Conservation (phyloP, 441 rosid genomes). For the Populus tomentosa region DNA sequence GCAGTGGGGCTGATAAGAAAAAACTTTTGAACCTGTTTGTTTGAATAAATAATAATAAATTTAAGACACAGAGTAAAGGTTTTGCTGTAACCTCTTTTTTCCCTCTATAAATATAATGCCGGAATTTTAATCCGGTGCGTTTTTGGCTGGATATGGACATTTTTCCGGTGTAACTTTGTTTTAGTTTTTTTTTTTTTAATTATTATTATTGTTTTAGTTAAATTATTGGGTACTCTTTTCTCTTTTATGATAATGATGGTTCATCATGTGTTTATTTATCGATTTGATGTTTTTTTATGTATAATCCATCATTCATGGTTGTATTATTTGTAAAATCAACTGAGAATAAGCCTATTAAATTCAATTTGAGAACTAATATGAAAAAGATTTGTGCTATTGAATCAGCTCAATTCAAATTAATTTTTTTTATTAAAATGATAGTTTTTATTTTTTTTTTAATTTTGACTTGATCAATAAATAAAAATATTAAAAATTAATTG, state of each 20-base stretch:
- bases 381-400: too few relatives aligned
- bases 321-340: neutral
- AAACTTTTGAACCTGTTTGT: slow-evolving; percentile 62
- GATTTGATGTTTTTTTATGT: too few relatives aligned
- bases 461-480: too few relatives aligned
- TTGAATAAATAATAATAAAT: slow-evolving; percentile 18
- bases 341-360: too few relatives aligned
- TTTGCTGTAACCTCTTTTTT: slow-evolving; percentile 7
- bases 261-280: too few relatives aligned
- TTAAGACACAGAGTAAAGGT: neutral
- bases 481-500: too few relatives aligned
- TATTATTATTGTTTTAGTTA: neutral
- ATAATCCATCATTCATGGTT: neutral
- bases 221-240: neutral
- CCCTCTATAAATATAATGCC: slow-evolving; percentile 5
- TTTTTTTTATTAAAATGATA: too few relatives aligned
- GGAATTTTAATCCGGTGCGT: slow-evolving; percentile 17
- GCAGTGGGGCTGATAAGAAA: slow-evolving; percentile 24
- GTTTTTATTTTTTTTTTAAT: too few relatives aligned
- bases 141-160: neutral
- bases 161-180: neutral
- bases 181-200: neutral
- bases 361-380: too few relatives aligned
- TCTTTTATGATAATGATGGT: neutral
- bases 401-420: too few relatives aligned